A percentile compares a stretch with the other conserved stretches of the same genome.
Evolutionary conservation across 495 filamentous ascomycete genomes (phyloP).

Genomic region (Lindgomyces ingoldianus): DNA sequence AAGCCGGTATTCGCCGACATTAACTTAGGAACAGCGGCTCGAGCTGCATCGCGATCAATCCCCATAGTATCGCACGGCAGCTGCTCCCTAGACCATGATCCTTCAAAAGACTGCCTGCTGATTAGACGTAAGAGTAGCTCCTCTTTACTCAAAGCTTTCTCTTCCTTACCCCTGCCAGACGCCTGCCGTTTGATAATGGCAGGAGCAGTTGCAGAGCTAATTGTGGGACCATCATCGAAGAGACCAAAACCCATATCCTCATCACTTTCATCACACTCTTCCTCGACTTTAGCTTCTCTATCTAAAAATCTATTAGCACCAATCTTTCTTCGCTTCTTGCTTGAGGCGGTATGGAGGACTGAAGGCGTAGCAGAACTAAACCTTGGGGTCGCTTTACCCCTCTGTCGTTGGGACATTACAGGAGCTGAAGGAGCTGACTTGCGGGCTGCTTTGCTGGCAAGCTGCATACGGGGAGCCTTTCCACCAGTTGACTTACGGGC

Average conservation of each 20-base stretch:
- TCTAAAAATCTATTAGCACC: not conserved
- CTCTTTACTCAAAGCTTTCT: conserved; percentile 7
- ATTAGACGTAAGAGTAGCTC: conserved; percentile 43
- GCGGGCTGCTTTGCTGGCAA: conserved; percentile 1
- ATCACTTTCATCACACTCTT: conserved; percentile 7
- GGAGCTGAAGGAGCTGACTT: not conserved
- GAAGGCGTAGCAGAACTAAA: no score
- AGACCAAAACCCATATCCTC: conserved; percentile 17
- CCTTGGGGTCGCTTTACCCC: no score
- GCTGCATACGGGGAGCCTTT: not conserved
- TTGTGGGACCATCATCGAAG: not conserved
- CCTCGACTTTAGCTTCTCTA: conserved; percentile 1
- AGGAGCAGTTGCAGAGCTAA: not conserved
- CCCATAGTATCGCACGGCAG: conserved; percentile 33
- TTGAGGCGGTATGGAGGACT: no score
- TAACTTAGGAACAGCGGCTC: not conserved
- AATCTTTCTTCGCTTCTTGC: not conserved
- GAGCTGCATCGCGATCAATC: conserved; percentile 17
- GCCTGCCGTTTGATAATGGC: not conserved
- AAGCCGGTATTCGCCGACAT: not conserved
- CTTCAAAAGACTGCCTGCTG: conserved; percentile 52
- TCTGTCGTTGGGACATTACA: no score
- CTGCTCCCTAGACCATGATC: conserved; percentile 47
- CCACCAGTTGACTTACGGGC: conserved; percentile 5
- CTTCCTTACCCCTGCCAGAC: not conserved